Base-by-base conservation (phyloP, 495 filamentous ascomycete genomes). In the Aspergillus avenaceus region DNA sequence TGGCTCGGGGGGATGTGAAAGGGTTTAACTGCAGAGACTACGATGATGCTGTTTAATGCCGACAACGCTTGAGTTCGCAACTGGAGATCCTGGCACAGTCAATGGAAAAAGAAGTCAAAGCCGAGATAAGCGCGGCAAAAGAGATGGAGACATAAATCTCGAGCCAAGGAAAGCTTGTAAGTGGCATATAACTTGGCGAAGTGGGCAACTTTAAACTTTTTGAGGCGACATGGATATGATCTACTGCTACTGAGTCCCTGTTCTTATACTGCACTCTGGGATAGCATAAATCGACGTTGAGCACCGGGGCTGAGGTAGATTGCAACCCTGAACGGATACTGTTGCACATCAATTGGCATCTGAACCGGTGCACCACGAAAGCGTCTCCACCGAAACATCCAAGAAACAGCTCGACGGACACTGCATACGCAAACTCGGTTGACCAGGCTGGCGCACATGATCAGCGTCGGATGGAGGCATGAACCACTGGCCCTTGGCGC, bases 351-450 rank as follows among this genome's bases (percentile, higher is more conserved):
- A 14, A 44, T 44, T 44, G 1, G 18, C 22, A 40, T 28, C 9
- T 4, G 22, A 45, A 29, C 29, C 19, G 13, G n/a, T 14, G n/a
- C 16, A 45, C 29, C 13, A 38, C 8, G 19, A 2, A 38, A 19
- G 9, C 14, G 22, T 16, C 28, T 36, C 16, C 34, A 27, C 38
- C 13, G 25, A 31, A 18, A 42, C 31, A 41, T 11, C n/a, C 16
- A 16, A 49, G 37, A 29, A 22, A 18, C 25, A 9, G 22, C 16
- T 18, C 11, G 18, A 50, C 28, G 7, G 27, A n/a, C 19, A 50
- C 41, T 11, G 34, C 52, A 46, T 49, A 37, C 28, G 52, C 32
- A 55, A 55, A 50, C 41, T 32, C 52, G 42, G 46, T 55, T 55
- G 29, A 37, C 22, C 29, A 18, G 16, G 45, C 31, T 13, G 40